Evolutionary conservation across 768 basidiomycete genomes (phyloP).

Genomic region (Xerocomellus chrysenteron): DNA sequence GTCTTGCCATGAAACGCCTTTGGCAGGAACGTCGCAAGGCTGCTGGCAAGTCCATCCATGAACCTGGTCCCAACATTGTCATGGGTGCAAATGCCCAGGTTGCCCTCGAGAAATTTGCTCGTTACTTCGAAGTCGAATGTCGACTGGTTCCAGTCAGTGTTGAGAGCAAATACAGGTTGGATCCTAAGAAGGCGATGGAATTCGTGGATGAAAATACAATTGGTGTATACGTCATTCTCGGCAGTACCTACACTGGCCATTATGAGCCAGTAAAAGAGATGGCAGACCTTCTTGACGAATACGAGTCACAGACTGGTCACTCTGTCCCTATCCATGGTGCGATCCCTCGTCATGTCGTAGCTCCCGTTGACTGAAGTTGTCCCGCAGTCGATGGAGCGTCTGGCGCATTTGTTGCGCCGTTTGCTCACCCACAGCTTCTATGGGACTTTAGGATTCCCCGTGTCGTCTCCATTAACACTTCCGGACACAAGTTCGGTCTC

Average conservation of each 20-base stretch:
- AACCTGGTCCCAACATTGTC: slow-evolving; percentile 64
- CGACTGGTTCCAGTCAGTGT: slow-evolving; percentile 62
- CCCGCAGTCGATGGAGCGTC: slow-evolving; percentile 54
- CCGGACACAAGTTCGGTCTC: slow-evolving; percentile 63
- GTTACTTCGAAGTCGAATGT: slow-evolving; percentile 65
- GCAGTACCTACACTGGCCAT: slow-evolving; percentile 56
- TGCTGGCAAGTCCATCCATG: slow-evolving; percentile 61
- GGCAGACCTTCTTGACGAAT: slow-evolving; percentile 65
- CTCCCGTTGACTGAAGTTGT: not conserved
- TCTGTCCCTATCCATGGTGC: slow-evolving; percentile 43
- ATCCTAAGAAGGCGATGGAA: slow-evolving; percentile 62
- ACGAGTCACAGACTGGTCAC: slow-evolving; percentile 46
- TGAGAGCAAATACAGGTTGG: slow-evolving; percentile 78
- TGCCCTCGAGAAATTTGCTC: slow-evolving; percentile 68
- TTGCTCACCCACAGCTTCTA: slow-evolving; percentile 48
- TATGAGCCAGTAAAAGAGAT: slow-evolving; percentile 86
- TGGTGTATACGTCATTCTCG: slow-evolving; percentile 62
- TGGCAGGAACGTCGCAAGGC: slow-evolving; percentile 71
- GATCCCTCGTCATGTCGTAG: slow-evolving; percentile 25
- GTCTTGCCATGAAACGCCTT: slow-evolving; percentile 66
- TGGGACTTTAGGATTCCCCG: slow-evolving; percentile 65
- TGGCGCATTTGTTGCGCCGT: slow-evolving; percentile 64
- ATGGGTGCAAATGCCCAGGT: slow-evolving; percentile 73
- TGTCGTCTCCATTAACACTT: slow-evolving; percentile 58
- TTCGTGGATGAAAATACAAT: slow-evolving; percentile 72